These are phyloP conservation scores for Colletotrichum truncatum DNA, from an alignment of 2,329 filamentous ascomycete species.

Conservation along the genomic window DNA sequence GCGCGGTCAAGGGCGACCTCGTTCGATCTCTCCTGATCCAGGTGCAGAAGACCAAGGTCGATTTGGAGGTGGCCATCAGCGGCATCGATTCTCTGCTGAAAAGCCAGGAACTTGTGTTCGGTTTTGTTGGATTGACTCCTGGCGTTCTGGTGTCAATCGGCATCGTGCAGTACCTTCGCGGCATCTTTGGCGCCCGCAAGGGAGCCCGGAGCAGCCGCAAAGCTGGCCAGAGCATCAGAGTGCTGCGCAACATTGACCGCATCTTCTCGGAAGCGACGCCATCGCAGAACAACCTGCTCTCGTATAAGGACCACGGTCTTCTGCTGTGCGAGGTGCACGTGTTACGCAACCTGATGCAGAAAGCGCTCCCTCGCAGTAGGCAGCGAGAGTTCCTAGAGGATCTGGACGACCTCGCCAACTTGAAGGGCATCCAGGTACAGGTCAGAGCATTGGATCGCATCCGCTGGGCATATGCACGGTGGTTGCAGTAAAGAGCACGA, in stretches of 20 bases:
- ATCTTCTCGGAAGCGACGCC: slow-evolving; percentile 76
- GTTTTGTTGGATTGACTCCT: slow-evolving; percentile 94
- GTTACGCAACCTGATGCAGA: slow-evolving; percentile 73
- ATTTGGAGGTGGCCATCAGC: slow-evolving; percentile 94
- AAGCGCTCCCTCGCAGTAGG: slow-evolving; percentile 76
- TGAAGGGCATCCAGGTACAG: slow-evolving; percentile 82
- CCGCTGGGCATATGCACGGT: slow-evolving; percentile 88
- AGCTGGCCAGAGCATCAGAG: slow-evolving; percentile 76
- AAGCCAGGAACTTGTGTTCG: slow-evolving; percentile 96
- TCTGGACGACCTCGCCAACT: slow-evolving; percentile 84
- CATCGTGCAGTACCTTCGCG: slow-evolving; percentile 75
- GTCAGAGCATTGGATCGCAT: slow-evolving; percentile 83
- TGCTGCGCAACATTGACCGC: slow-evolving; percentile 88
- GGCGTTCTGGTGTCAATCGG: slow-evolving; percentile 88
- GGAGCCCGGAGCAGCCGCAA: slow-evolving; percentile 72
- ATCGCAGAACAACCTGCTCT: slow-evolving; percentile 77
- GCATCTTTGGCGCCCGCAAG: slow-evolving; percentile 74
- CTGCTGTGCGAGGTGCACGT: slow-evolving; percentile 91
- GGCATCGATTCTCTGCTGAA: slow-evolving; percentile 95
- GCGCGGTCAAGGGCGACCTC: slow-evolving; percentile 86
- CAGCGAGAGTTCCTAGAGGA: slow-evolving; percentile 90
- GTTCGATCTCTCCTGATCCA: slow-evolving; percentile 93
- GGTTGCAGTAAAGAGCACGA: slow-evolving; percentile 56
- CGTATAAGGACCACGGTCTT: slow-evolving; percentile 92
- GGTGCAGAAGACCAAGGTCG: slow-evolving; percentile 98